Evolutionary conservation across 2,329 filamentous ascomycete genomes (phyloP), one percentile per base, ranked within the genome.

Genomic region (Knoxdaviesia capensis): DNA sequence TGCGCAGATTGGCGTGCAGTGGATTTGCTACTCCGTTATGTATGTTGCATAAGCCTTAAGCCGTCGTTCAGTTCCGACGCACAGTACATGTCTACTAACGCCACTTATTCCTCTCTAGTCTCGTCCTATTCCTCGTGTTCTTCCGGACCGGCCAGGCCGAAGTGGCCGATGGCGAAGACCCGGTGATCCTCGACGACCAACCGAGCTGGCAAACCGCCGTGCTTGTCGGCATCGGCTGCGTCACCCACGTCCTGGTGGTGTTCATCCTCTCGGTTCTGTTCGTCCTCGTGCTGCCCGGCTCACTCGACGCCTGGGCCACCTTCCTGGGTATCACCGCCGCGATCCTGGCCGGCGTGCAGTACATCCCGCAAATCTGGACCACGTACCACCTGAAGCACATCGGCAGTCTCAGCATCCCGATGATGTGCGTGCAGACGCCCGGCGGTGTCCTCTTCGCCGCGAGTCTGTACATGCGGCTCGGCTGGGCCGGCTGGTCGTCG

Each of bases 391-490:
- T 94, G 44, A 81, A 88, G 55, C 79, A 87, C 51, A 80, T 93
- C 2, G 86, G 86, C 43, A 94, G 86, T 56, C 63, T 98, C 51
- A 94, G 85, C 53, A 90, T 98, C 44, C 80, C 85, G 5, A 96
- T 94, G 80, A 96, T 98, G 87, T 81, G 82, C 55, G 94, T 98
- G 33, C 90, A 98, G 58, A 94, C 88, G 0, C 90, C 90, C 0
- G 90, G 90, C 1, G 86, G 85, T 45, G 78, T 94, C 50, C 63
- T 98, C 6, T 96, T 93, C 61, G 86, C 88, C 0, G 78, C 71
- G 8, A 94, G 86, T 56, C 62, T 98, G 37, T 85, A 79, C 41
- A 74, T 73, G 6, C 72, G 90, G 38, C 68, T 94, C 20, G 90
- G 90, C 0, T 68, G 67, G 52, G 75, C 71, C 33, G 88, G 88